Evolutionary conservation across 805 yeast species (phyloP).

Genomic region (Nakazawaea ambrosiae): DNA sequence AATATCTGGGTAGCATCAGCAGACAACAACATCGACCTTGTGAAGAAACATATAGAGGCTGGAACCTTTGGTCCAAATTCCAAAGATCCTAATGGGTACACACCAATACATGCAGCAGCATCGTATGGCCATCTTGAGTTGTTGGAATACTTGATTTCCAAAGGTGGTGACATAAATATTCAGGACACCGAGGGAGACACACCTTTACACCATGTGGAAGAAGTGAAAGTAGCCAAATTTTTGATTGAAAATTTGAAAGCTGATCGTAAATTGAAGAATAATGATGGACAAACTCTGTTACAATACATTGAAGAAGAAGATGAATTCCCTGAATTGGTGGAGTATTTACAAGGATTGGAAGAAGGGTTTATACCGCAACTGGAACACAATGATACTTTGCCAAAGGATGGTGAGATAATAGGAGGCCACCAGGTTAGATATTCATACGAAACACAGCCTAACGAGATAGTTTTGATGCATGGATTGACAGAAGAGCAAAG

Average conservation of each 20-base stretch:
- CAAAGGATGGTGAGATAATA: constrained; percentile 24
- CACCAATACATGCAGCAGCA: constrained; percentile 96
- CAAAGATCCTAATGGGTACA: constrained; percentile 89
- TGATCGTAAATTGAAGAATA: constrained; percentile 54
- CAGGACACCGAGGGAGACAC: constrained; percentile 91
- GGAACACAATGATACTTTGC: constrained; percentile 17
- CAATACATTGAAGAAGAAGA: constrained; percentile 77
- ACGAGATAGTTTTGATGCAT: constrained; percentile 30
- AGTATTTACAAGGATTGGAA: constrained; percentile 44
- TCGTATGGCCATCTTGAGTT: constrained; percentile 80
- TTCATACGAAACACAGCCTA: constrained; percentile 41
- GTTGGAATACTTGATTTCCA: constrained; percentile 43
- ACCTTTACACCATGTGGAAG: constrained; percentile 88
- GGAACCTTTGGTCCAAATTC: constrained; percentile 59
- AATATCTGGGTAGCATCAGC: constrained; percentile 96
- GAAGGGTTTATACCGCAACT: constrained; percentile 18
- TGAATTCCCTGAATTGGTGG: constrained; percentile 73
- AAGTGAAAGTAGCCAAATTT: constrained; percentile 51
- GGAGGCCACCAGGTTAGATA: constrained; percentile 51
- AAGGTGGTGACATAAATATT: constrained; percentile 77
- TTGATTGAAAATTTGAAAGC: constrained; percentile 67
- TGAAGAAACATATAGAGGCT: constrained; percentile 44
- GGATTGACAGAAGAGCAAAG: constrained; percentile 32
- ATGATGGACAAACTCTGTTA: constrained; percentile 69
- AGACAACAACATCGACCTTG: constrained; percentile 61